A percentile compares a stretch with the other conserved stretches of the same genome.
Evolutionary conservation across 2,329 filamentous ascomycete genomes (phyloP).

Genomic region (Aspergillus sp.): DNA sequence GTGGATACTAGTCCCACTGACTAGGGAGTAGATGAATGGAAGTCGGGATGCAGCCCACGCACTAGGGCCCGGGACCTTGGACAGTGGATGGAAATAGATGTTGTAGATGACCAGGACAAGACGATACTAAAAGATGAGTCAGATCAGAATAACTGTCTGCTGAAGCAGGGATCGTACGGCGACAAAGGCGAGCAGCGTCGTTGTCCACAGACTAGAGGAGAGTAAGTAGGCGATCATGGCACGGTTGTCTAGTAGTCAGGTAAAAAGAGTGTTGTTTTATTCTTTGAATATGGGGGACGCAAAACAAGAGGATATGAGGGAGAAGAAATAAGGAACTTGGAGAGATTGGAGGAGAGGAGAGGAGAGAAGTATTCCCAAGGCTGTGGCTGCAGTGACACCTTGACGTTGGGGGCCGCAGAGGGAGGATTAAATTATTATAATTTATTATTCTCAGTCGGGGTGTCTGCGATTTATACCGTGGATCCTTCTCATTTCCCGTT

Average conservation of each 20-base stretch:
- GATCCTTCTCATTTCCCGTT: not conserved
- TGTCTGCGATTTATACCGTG: not conserved
- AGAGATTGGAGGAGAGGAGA: no score
- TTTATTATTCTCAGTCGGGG: no score
- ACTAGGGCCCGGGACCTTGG: not conserved
- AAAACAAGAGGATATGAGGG: no score
- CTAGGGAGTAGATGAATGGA: not conserved
- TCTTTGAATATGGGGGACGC: no score
- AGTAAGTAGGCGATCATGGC: not conserved
- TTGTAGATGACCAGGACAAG: not conserved
- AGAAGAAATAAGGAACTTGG: no score
- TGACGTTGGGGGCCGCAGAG: no score
- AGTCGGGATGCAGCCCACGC: slow-evolving; percentile 2
- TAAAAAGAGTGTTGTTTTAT: no score
- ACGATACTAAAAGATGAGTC: not conserved
- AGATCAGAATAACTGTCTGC: not conserved
- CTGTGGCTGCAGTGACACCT: no score
- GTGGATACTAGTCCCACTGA: not conserved
- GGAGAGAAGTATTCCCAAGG: no score
- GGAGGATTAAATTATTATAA: no score
- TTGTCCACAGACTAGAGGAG: not conserved
- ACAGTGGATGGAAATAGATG: not conserved
- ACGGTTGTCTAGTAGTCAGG: not conserved
- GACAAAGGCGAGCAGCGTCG: not conserved
- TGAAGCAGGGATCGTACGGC: not conserved